These are phyloP conservation scores for Mycena sp. DNA, from an alignment of 1,284 basidiomycete genomes.

Conservation along the genomic window DNA sequence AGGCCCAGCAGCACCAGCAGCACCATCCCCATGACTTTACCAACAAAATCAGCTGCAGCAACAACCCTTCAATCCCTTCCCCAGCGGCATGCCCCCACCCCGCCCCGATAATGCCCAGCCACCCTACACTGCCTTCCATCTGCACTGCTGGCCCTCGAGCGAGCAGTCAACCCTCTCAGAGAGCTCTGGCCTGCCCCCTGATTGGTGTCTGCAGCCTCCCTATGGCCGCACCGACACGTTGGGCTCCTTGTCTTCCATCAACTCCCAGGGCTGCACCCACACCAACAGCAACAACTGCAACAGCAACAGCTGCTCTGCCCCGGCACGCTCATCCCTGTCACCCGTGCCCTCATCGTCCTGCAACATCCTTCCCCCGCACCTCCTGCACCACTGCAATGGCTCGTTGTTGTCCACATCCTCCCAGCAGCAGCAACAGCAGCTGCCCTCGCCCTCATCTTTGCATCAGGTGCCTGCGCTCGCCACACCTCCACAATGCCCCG, in stretches of 20 bases:
- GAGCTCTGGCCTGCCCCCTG: slow-evolving; percentile 29
- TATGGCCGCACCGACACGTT: slow-evolving; percentile 73
- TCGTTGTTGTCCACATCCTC: slow-evolving; percentile 46
- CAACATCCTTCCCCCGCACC: slow-evolving; percentile 32
- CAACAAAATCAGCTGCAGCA: too few relatives aligned
- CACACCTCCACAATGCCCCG: slow-evolving; percentile 25
- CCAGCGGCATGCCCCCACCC: too few relatives aligned
- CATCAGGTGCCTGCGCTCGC: neutral
- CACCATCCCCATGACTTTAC: too few relatives aligned
- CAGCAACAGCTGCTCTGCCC: slow-evolving; percentile 37
- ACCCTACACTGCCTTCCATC: slow-evolving; percentile 70
- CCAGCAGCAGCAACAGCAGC: slow-evolving; percentile 48
- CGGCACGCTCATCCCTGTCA: slow-evolving; percentile 2
- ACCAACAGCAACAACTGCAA: slow-evolving; percentile 68
- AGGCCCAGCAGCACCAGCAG: too few relatives aligned
- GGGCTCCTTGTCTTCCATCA: slow-evolving; percentile 77
- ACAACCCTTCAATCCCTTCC: too few relatives aligned
- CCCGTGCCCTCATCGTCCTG: slow-evolving; percentile 23
- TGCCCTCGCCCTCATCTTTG: slow-evolving; percentile 42
- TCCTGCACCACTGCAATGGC: slow-evolving; percentile 51
- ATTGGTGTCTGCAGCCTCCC: too few relatives aligned
- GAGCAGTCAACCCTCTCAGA: slow-evolving; percentile 51
- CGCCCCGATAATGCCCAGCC: too few relatives aligned
- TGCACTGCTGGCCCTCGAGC: slow-evolving; percentile 76
- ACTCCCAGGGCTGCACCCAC: slow-evolving; percentile 70